Evolutionary conservation across 2,329 filamentous ascomycete genomes (phyloP).

Genomic region (Diaporthe capsici): DNA sequence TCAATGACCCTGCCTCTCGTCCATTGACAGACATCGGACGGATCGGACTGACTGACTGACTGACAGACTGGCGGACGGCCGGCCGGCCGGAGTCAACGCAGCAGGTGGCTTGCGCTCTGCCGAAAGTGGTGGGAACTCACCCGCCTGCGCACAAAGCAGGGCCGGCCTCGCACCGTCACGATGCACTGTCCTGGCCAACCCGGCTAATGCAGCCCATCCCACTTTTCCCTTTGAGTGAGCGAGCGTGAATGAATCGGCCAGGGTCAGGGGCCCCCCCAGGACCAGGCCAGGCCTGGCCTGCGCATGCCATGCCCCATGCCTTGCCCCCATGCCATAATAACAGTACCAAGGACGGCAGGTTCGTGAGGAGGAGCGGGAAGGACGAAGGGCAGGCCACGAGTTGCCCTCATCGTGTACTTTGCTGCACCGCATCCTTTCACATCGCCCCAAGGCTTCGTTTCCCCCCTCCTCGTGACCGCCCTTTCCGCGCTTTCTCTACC

Average conservation of each 20-base stretch:
- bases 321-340: conserved; percentile 4
- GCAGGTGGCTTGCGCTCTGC: conserved; percentile 18
- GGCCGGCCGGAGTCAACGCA: conserved; percentile 6
- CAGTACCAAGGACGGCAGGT: conserved; percentile 2
- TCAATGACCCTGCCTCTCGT: not conserved
- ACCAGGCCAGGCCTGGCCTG: conserved; percentile 6
- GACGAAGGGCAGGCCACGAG: not conserved
- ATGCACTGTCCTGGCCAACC: conserved; percentile 25
- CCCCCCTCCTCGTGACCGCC: conserved; percentile 39
- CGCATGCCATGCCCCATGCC: conserved; percentile 1
- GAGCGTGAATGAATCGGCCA: conserved; percentile 20
- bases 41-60: not conserved
- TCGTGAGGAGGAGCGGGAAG: conserved; percentile 17
- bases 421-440: conserved; percentile 22
- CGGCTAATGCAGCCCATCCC: conserved; percentile 28
- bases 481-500: conserved; percentile 25
- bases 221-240: conserved; percentile 16
- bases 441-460: conserved; percentile 8
- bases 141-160: conserved; percentile 12
- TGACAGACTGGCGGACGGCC: not conserved
- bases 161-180: conserved; percentile 23
- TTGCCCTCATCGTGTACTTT: conserved; percentile 14
- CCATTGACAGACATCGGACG: not conserved
- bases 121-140: conserved; percentile 21
- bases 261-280: conserved; percentile 5